A percentile compares a stretch with the other conserved stretches of the same genome.
Conservation (phyloP, 257 asterid species). For the Solanum verrucosum region DNA sequence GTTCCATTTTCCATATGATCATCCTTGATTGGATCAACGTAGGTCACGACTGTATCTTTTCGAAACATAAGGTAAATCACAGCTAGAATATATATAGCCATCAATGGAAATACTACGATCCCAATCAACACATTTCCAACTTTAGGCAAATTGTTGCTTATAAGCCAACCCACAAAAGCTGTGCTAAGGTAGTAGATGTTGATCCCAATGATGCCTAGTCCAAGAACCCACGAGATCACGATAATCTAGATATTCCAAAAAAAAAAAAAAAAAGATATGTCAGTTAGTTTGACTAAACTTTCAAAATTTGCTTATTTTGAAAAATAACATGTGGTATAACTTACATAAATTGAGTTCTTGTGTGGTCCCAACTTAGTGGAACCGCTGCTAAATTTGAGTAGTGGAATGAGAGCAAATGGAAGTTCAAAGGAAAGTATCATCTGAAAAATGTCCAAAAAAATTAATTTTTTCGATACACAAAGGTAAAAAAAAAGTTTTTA, state of each 20-base stretch:
- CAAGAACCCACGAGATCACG: constrained; percentile 68
- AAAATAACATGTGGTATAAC: background rate
- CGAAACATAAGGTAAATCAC: constrained; percentile 83
- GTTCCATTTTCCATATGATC: constrained; percentile 46
- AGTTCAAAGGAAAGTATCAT: constrained; percentile 93
- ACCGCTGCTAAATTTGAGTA: constrained; percentile 69
- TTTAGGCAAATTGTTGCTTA: constrained; percentile 51
- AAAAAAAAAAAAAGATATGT: too few species aligned
- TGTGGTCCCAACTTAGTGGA: constrained; percentile 80
- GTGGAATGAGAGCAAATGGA: constrained; percentile 76
- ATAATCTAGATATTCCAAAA: constrained; percentile 32
- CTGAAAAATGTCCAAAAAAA: constrained; percentile 14
- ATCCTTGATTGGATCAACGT: constrained; percentile 31
- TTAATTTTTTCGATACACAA: background rate
- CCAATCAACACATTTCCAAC: constrained; percentile 66
- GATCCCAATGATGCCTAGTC: constrained; percentile 81
- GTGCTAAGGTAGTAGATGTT: constrained; percentile 68
- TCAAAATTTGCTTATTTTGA: background rate
- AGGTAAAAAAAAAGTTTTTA: background rate
- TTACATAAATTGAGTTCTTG: constrained; percentile 77
- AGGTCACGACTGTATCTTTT: constrained; percentile 55
- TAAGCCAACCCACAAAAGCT: constrained; percentile 59
- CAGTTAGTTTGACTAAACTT: too few species aligned
- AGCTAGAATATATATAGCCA: constrained; percentile 54
- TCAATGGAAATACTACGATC: constrained; percentile 57